Evolutionary conservation across 441 rosid species (phyloP).

Genomic region (Rhodomyrtus psidioides): DNA sequence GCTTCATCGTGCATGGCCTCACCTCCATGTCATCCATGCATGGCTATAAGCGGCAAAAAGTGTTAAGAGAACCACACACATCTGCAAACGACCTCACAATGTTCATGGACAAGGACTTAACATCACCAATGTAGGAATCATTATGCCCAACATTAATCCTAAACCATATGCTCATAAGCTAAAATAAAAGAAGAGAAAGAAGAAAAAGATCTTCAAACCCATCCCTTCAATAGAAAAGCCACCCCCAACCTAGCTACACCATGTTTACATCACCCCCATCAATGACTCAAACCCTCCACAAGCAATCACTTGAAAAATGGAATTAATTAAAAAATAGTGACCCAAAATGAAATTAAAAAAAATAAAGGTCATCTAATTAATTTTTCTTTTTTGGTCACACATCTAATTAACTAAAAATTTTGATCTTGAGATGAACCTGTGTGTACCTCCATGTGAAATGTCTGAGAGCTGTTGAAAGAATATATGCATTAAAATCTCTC

Average conservation of each 20-base stretch:
- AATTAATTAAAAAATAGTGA: neutral
- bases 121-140: neutral
- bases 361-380: neutral
- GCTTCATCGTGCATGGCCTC: neutral
- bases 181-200: neutral
- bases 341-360: neutral
- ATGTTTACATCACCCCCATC: neutral
- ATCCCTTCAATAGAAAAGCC: neutral
- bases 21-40: neutral
- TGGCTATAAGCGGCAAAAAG: neutral
- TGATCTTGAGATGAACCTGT: neutral
- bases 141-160: neutral
- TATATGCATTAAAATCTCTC: neutral
- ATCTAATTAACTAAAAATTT: neutral
- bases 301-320: neutral
- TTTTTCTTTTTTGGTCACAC: neutral
- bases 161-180: neutral
- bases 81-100: slow-evolving; percentile 1
- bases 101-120: slow-evolving; percentile 7
- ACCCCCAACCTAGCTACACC: neutral
- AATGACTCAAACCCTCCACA: neutral
- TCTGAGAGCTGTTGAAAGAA: neutral
- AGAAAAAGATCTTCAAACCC: neutral
- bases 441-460: neutral
- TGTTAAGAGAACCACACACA: neutral